Evolutionary conservation across 2,329 filamentous ascomycete species (phyloP), one percentile per base, ranked within the genome.

Genomic region (Aspergillus pseudonomiae): DNA sequence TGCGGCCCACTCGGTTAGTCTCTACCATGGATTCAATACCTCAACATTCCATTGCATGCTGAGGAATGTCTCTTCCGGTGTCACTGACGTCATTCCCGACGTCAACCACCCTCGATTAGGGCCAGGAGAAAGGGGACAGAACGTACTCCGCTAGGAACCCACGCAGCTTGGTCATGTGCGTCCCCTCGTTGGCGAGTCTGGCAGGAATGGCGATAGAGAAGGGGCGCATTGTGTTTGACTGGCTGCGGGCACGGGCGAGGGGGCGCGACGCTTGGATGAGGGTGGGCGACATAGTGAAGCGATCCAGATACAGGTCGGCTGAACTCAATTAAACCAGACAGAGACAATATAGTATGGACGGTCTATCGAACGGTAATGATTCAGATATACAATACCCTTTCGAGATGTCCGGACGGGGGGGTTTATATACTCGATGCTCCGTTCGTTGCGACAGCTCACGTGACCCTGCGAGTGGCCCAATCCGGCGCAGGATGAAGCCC

Each of bases 81-180:
- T 7, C 26, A 9, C 61, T 72, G 68, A 73, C 68, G 63, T 72
- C 72, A 73, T 67, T 26, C 6, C 45, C 11, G 32, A 66, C 16
- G 19, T 59, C 21, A 30, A 30, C 59, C 34, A 32, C 39, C 26
- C 26, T 28, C 26, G 26, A 28, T 28, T 28, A 28, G 21, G 10
- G 11, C 19, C 26, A 32, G 32, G 55, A 52, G 21, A 32, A 32
- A 1, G 28, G 39, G 6, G 7, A 26, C 30, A 19, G 11, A 21
- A 67, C 72, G 41, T 70, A 75, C 73, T 73, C 70, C 10, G 70
- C 65, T 12, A 74, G 65, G 26, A 68, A 73, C 9, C 71, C 73
- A 6, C 65, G 55, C 5, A 70, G 59, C 62, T 73, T 75, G 12
- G 71, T 62, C 1, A 67, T 48, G 3, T 66, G 66, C 3, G 66